Conservation (phyloP, 768 basidiomycete species). For the Nidularia sp. region DNA sequence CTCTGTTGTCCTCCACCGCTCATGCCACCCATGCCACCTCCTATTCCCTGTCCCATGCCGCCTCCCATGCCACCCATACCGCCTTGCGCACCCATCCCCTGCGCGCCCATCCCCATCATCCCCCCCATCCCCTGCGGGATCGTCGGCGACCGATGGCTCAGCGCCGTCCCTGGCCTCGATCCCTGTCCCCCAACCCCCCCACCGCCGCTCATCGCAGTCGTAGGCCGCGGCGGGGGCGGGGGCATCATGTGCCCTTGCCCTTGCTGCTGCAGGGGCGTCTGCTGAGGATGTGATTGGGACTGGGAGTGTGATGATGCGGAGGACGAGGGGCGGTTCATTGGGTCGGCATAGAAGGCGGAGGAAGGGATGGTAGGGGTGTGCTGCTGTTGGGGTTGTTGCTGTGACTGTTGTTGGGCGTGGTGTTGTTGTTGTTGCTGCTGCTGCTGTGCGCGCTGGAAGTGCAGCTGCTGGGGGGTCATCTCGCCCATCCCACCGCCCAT, state of each 20-base stretch:
- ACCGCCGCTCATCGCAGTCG: conserved; percentile 9
- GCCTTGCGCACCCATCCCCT: background rate
- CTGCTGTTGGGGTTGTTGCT: conserved; percentile 4
- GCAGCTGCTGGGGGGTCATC: background rate
- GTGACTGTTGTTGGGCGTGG: conserved; percentile 6
- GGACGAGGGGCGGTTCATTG: conserved; percentile 15
- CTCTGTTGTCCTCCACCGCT: too few species aligned
- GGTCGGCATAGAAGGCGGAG: background rate
- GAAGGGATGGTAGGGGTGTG: background rate
- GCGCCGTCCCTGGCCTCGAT: conserved; percentile 11
- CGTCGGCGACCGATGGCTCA: conserved; percentile 20
- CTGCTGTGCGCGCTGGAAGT: background rate
- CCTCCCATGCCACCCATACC: background rate
- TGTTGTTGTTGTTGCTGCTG: background rate
- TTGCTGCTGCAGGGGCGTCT: conserved; percentile 5
- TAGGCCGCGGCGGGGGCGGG: conserved; percentile 18
- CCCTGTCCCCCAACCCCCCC: background rate
- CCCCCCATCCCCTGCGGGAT: too few species aligned
- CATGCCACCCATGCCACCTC: too few species aligned
- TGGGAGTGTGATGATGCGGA: conserved; percentile 19
- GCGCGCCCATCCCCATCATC: conserved; percentile 6
- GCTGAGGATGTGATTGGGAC: conserved; percentile 4
- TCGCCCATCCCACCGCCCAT: background rate
- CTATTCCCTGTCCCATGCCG: too few species aligned
- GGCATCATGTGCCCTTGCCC: conserved; percentile 18